phyloP scores from a whole-genome alignment of 345 rosid genomes.

The Cardamine resedifolia region DNA sequence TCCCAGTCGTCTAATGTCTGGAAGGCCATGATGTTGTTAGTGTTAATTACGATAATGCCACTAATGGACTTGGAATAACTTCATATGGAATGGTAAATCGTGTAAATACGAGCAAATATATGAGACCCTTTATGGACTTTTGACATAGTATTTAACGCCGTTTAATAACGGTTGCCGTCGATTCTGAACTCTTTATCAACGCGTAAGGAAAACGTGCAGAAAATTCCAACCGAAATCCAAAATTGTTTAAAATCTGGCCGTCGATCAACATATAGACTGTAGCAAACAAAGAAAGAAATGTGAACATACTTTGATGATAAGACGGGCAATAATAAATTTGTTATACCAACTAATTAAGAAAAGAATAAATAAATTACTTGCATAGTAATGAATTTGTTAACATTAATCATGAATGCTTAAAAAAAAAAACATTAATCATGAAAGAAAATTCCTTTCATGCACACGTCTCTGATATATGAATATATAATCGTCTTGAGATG shows the following conservation, averaged over 20 bases:
- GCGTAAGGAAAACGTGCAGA: conserved; percentile 36
- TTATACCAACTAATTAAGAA: background rate
- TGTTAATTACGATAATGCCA: conserved; percentile 1
- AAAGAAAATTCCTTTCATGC: background rate
- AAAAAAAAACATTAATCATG: background rate
- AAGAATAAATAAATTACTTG: background rate
- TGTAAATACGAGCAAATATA: background rate
- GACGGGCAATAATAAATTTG: conserved; percentile 13
- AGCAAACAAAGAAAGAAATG: background rate
- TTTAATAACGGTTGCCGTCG: conserved; percentile 7
- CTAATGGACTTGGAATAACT: background rate
- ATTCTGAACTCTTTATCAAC: background rate
- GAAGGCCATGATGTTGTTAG: background rate
- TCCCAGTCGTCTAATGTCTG: background rate
- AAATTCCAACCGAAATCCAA: conserved; percentile 2
- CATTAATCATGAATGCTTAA: background rate
- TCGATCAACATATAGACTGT: background rate
- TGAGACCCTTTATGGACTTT: background rate
- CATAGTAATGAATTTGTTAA: background rate
- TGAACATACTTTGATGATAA: conserved; percentile 4
- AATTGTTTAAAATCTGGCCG: conserved; percentile 14
- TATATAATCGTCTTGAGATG: background rate
- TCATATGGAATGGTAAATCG: background rate
- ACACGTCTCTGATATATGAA: background rate
- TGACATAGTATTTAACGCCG: background rate